phyloP scores from a whole-genome alignment of 1,139 yeast species.

The Protomyces lactucae-debilis region DNA sequence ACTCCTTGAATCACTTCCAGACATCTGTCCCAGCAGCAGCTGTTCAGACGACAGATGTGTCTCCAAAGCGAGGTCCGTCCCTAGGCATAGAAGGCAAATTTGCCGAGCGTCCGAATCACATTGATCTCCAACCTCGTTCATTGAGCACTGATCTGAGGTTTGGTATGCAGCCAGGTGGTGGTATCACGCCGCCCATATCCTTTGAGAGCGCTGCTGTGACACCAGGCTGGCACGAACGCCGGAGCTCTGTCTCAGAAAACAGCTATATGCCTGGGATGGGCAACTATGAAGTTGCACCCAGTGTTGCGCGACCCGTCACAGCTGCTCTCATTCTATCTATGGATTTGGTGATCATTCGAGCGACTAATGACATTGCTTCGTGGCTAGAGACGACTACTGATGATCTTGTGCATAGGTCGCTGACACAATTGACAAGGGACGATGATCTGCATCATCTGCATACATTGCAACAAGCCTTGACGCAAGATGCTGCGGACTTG shows the following conservation, averaged over 20 bases:
- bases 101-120: not conserved
- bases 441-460: not conserved
- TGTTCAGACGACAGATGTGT: not conserved
- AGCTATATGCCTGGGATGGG: too few relatives aligned
- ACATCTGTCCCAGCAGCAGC: not conserved
- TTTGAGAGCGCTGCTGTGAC: not conserved
- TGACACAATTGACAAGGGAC: not conserved
- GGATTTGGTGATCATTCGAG: not conserved
- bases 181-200: not conserved
- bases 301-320: not conserved
- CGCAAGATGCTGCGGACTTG: not conserved
- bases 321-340: not conserved
- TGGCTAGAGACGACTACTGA: not conserved
- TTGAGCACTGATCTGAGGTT: not conserved
- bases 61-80: not conserved
- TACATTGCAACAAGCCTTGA: not conserved
- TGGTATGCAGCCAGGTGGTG: not conserved
- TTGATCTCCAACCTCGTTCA: not conserved
- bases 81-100: too few relatives aligned
- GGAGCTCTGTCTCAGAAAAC: too few relatives aligned
- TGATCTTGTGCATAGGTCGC: not conserved
- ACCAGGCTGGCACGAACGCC: not conserved
- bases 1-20: not conserved
- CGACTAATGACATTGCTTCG: not conserved
- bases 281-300: not conserved